Evolutionary conservation across 2,329 filamentous ascomycete species (phyloP).

Genomic region (Hymenoscyphus infarciens): DNA sequence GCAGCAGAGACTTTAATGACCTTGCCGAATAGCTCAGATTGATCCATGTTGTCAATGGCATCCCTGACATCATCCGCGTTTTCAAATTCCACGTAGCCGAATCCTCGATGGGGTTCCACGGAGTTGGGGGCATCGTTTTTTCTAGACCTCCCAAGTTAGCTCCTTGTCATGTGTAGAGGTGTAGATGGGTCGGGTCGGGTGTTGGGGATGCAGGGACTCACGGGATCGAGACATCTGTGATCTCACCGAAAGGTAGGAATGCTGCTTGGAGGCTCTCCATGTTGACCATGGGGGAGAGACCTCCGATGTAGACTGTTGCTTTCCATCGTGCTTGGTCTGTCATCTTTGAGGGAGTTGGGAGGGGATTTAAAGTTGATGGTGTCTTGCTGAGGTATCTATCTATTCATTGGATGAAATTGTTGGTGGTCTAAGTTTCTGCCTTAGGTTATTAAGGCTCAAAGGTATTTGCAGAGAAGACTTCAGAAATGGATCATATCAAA

Average conservation of each 20-base stretch:
- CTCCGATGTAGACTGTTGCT: constrained; percentile 88
- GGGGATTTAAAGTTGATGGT: not conserved
- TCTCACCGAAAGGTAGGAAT: constrained; percentile 95
- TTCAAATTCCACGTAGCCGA: constrained; percentile 95
- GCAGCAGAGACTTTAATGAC: constrained; percentile 90
- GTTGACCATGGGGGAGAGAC: constrained; percentile 76
- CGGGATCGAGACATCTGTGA: constrained; percentile 84
- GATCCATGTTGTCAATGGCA: constrained; percentile 99
- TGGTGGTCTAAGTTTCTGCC: not conserved
- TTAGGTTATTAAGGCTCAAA: no score
- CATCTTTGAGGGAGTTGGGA: constrained; percentile 51
- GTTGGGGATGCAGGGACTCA: no score
- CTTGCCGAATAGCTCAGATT: constrained; percentile 88
- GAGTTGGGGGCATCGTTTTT: constrained; percentile 81
- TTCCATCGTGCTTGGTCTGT: constrained; percentile 81
- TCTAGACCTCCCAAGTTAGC: no score
- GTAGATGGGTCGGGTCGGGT: no score
- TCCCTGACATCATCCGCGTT: constrained; percentile 81
- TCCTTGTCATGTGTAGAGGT: no score
- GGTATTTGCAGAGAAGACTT: no score
- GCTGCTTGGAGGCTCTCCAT: constrained; percentile 75
- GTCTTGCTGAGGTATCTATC: no score
- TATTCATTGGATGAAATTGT: constrained; percentile 1
- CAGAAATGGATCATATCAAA: no score
- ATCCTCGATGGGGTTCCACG: constrained; percentile 79